phyloP scores from a whole-genome alignment of 306 rosid species.

The Medicago arabica region DNA sequence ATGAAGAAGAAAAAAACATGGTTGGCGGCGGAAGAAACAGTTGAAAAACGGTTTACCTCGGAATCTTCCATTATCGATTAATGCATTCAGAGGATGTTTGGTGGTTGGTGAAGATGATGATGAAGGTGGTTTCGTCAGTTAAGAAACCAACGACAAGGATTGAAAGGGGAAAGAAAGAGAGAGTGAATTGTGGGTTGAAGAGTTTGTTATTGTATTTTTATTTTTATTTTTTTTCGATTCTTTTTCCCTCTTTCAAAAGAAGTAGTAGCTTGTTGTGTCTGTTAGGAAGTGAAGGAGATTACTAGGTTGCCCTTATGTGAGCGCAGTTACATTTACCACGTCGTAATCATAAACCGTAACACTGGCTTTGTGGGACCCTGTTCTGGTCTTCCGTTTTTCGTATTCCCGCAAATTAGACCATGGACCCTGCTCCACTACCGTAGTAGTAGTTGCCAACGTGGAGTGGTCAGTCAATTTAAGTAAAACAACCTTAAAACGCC shows the following conservation, averaged over 20 bases:
- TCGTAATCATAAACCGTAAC: slow-evolving; percentile 42
- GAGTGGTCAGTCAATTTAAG: too few species aligned
- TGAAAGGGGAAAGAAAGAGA: slow-evolving; percentile 21
- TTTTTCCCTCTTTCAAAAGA: slow-evolving; percentile 29
- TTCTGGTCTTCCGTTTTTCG: neutral
- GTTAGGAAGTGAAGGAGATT: slow-evolving; percentile 68
- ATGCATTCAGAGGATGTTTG: slow-evolving; percentile 35
- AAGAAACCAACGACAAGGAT: slow-evolving; percentile 27
- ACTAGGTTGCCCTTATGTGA: slow-evolving; percentile 50
- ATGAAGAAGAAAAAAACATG: neutral
- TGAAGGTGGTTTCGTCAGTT: slow-evolving; percentile 26
- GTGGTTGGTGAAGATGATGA: neutral
- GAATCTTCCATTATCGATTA: slow-evolving; percentile 58
- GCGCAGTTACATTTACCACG: slow-evolving; percentile 50
- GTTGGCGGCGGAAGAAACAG: slow-evolving; percentile 41
- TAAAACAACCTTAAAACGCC: too few species aligned
- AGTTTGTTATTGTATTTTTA: slow-evolving; percentile 58
- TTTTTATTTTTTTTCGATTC: neutral
- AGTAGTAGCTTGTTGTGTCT: slow-evolving; percentile 53
- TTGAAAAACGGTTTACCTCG: slow-evolving; percentile 53
- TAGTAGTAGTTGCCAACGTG: too few species aligned
- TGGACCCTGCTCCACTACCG: neutral
- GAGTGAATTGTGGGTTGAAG: slow-evolving; percentile 38
- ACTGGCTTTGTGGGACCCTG: slow-evolving; percentile 38
- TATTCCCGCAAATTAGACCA: neutral